Evolutionary conservation across 768 basidiomycete genomes (phyloP), one percentile per base, ranked within the genome.

Genomic region (Pleurotus djamor): DNA sequence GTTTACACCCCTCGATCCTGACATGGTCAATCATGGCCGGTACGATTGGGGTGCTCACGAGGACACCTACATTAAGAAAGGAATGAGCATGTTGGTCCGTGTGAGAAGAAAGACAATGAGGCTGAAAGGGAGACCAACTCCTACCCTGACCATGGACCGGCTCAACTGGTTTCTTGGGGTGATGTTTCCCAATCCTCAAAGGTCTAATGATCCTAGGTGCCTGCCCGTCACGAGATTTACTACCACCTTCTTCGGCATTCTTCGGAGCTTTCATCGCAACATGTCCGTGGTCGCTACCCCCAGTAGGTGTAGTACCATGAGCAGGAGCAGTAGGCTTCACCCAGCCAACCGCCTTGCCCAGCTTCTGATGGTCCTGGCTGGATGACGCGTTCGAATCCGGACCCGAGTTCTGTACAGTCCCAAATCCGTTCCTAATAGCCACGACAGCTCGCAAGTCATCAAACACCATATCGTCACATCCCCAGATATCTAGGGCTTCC

Each of bases 401-500:
- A 28, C 21, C 21, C 21, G 21, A 28, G 21, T 28, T 28, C 21
- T 28, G 59, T n/a, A 57, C 45, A 33, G 54, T 57, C 64, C 65
- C 64, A 63, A 59, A 63, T 38, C 41, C 36, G 59, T 75, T 76
- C 66, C 80, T 71, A 47, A 74, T 69, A 21, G 67, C 63, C 54
- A 82, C 74, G 28, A 78, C 66, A 12, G 64, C 72, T 56, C 72
- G 70, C 57, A 83, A 65, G 43, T 68, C 67, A 37, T 52, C 61
- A 33, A 79, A 71, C 35, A 72, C 66, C 59, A 83, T 66, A 65
- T 83, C 80, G 52, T 69, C 61, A 65, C 83, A 85, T 49, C 74
- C 74, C 83, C 79, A 83, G 59, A 85, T 73, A 41, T 77, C 73
- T 36, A 84, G 69, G n/a, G 78, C 74, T 65, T 80, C 79, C 48